Evolutionary conservation across 176 grass and related monocot genomes (phyloP).

Genomic region (Oryza glumipatula): DNA sequence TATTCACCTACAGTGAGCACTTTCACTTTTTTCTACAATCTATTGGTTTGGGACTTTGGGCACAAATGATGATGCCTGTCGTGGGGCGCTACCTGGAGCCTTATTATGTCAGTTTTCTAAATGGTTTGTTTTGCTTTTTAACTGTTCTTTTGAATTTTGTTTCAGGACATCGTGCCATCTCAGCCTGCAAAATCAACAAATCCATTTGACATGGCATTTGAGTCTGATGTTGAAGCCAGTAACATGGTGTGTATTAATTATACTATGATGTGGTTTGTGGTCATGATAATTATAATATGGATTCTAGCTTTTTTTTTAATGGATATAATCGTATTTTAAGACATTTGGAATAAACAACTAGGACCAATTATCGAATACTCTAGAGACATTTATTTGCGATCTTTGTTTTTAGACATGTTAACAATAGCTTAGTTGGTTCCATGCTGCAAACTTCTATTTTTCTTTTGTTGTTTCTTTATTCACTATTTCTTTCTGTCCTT

Average conservation of each 20-base stretch:
- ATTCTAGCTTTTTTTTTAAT: slow-evolving; percentile 12
- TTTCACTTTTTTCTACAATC: neutral
- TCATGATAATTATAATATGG: neutral
- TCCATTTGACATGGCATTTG: slow-evolving; percentile 83
- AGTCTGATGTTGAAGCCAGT: slow-evolving; percentile 46
- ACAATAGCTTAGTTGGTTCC: neutral
- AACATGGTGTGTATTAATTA: slow-evolving; percentile 50
- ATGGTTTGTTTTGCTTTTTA: neutral
- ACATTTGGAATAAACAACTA: neutral
- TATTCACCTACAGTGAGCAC: neutral
- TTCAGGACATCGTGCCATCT: slow-evolving; percentile 52
- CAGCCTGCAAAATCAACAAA: slow-evolving; percentile 69
- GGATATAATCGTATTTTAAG: neutral
- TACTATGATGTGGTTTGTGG: neutral
- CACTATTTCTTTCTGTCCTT: slow-evolving; percentile 9
- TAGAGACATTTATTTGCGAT: neutral
- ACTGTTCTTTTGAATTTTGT: slow-evolving; percentile 38
- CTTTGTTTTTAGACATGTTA: slow-evolving; percentile 18
- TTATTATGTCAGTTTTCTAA: slow-evolving; percentile 17
- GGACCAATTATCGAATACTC: neutral
- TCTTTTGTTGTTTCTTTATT: neutral
- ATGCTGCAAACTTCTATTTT: slow-evolving; percentile 7
- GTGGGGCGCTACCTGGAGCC: slow-evolving; percentile 3
- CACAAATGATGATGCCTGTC: neutral
- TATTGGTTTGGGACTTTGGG: neutral